Evolutionary conservation across 164 flowering plant species (phyloP), one percentile per base, ranked within the genome.

Genomic region (Houttuynia cordata): DNA sequence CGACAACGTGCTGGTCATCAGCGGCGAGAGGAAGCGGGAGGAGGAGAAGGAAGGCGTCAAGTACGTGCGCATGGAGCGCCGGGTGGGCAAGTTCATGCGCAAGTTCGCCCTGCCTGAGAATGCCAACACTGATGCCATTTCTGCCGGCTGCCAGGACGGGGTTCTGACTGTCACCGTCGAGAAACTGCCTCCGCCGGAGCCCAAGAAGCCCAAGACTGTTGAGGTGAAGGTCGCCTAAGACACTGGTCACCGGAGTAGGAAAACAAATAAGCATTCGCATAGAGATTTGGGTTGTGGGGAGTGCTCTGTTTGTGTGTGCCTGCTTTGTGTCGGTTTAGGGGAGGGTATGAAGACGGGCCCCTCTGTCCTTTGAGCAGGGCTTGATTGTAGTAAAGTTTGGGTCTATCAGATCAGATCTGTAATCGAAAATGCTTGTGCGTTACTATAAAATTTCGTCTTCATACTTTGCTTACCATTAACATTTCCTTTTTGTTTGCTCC

Each of bases 121-220:
- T 64, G 83, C 82, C 4, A 63, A 82, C 14, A 23, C 61, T 0
- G 82, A 84, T 1, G 62, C 58, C 24, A 71, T 82, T 14, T 64
- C 76, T 0, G 91, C 91, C 10, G 74, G 71, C 23, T 75, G 72
- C 30, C 78, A 74, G 59, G 83, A 85, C 19, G 87, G 87, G 4
- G 84, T 83, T 58, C 68, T 85, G 54, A 78, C 80, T 7, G 84
- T 85, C 0, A 81, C 81, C 7, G 83, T 79, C 17, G 69, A 77
- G 76, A 85, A 85, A 70, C 18, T 69, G 68, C 83, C 86, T 0
- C 86, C 84, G 22, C 88, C 86, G 22, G 80, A 77, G 76, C 82
- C 88, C 10, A 85, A 83, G 86, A 80, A 81, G 74, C 80, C 85
- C 4, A 81, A 70, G 80, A 74, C 75, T 1, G 68, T 85, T 53